Base-by-base conservation (phyloP, 805 yeast species). In the Ogataea glucozyma region DNA sequence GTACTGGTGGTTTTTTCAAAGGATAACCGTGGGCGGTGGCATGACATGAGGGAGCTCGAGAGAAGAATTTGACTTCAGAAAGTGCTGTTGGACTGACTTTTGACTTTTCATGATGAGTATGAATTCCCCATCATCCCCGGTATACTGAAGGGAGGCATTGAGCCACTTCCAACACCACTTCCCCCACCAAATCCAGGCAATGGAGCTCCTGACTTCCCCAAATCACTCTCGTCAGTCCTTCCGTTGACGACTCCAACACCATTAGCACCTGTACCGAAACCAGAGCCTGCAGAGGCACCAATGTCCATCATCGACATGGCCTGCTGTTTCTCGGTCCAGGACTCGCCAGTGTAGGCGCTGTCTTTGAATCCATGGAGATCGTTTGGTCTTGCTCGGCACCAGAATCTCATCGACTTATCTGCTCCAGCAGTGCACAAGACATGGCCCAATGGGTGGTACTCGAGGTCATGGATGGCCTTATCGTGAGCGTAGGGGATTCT, bases 371-470 rank as follows among this genome's bases (percentile, higher is more conserved):
- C 85, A 58, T 76, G 78, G 1, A 88, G 85, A 67, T 93, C 99
- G 53, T 83, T 84, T 2, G 97, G 97, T 59, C 95, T 74, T 1
- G 95, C 85, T 39, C 99, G 73, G 22, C 90, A 81, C 99, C 99
- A 93, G 65, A 95, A 87, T 43, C 97, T 69, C 18, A 95, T 87
- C 4, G 95, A 81, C 59, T 93, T 79, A 64, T 93, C 99, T 44
- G 93, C 88, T 14, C 97, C 91, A 0, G 97, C 98, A 6, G 97
- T 81, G 42, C 95, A 82, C 26, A 93, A 69, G 38, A 91, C 69
- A 65, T 93, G 97, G 3, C 99, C 99, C 54, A 86, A 70, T 2
- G 98, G 98, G 64, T 90, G 97, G 60, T 89, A 93, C 47, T 90
- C 91, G 43, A 93, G 64, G 3, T 95, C 80, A 64, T 91, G 89